phyloP scores from a whole-genome alignment of 2,329 filamentous ascomycete genomes.

The Aschersonia sp. region DNA sequence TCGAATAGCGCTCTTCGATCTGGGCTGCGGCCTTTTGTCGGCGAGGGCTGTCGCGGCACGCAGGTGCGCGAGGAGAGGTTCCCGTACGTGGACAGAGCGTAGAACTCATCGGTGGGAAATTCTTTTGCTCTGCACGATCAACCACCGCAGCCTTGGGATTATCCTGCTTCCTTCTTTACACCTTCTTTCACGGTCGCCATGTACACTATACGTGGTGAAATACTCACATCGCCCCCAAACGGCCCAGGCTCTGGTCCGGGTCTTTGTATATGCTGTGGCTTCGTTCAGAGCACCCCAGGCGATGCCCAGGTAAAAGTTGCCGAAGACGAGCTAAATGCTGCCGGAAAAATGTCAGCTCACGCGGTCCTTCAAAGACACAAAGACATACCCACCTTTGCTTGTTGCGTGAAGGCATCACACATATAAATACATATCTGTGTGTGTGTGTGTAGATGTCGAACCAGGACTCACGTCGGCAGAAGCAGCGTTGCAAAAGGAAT shows the following conservation, averaged over 20 bases:
- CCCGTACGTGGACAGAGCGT: conserved; percentile 49
- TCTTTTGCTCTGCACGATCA: conserved; percentile 29
- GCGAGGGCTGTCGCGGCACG: conserved; percentile 43
- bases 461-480: conserved; percentile 33
- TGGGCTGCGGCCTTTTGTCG: conserved; percentile 25
- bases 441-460: background rate
- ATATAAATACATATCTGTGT: too few species aligned
- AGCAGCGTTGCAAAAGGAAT: conserved; percentile 43
- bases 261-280: conserved; percentile 40
- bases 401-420: too few species aligned
- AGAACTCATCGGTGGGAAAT: conserved; percentile 45
- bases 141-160: background rate
- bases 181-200: too few species aligned
- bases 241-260: conserved; percentile 46
- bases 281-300: conserved; percentile 40
- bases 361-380: too few species aligned
- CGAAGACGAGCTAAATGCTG: conserved; percentile 49
- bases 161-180: too few species aligned
- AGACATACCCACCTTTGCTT: too few species aligned
- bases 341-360: background rate
- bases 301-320: conserved; percentile 51
- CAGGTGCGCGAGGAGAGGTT: conserved; percentile 45
- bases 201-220: too few species aligned
- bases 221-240: conserved; percentile 40
- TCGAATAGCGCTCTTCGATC: too few species aligned